Evolutionary conservation across 2,329 filamentous ascomycete species (phyloP), one percentile per base, ranked within the genome.

Genomic region (Alternaria alternata): DNA sequence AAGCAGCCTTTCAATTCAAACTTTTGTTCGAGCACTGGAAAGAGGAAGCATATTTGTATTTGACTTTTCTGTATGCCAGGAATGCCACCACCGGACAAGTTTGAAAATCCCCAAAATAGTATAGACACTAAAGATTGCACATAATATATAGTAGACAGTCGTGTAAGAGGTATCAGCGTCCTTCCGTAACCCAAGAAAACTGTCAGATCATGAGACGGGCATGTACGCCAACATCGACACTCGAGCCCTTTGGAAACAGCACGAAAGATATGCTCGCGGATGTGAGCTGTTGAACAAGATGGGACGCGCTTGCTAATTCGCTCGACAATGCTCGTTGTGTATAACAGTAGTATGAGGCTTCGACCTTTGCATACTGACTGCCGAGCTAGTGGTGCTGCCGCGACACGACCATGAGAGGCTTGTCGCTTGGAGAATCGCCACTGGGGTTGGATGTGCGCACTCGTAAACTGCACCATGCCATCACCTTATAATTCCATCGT

Each of bases 121-220:
- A 69, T 71, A 71, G 59, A 73, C 65, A 69, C 66, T 69, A 71
- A 60, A 62, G 47, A 63, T 61, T 57, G 53, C 56, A 61, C 59
- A 64, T 57, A 59, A 47, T 69, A 61, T 68, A 70, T 63, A 70
- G 62, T 57, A 57, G 59, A 67, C 63, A 65, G 60, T 64, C 59
- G 66, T 69, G 64, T 22, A 28, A 34, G 52, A 44, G 41, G 42
- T 41, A 46, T 53, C 41, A 36, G 44, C 55, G 12, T 59, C 51
- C 44, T 54, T 47, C 61, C 60, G 53, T 61, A 60, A 63, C 39
- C 46, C 51, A 55, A 49, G 34, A 38, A 30, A 56, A 55, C 53
- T 49, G 51, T 14, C n/a, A 43, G 38, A 48, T 56, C 39, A n/a
- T 47, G 18, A 54, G 32, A 30, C 34, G 5, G 32, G 34, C 8